Evolutionary conservation across 805 yeast species (phyloP).

Genomic region (Candida wancherniae): DNA sequence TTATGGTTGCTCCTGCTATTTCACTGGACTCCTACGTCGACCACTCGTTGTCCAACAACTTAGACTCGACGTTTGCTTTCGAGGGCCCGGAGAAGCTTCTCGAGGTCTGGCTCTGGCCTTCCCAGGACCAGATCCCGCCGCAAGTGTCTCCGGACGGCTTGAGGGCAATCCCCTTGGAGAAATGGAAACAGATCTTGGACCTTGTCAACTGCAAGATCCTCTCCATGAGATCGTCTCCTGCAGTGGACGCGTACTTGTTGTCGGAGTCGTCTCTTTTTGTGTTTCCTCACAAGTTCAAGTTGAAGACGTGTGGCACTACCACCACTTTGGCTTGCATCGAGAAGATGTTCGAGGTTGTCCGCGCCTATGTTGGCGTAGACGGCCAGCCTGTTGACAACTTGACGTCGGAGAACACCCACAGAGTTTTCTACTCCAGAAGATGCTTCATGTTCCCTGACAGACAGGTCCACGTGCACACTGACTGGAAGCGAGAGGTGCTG

Average conservation of each 20-base stretch:
- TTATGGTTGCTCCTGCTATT: constrained; percentile 43
- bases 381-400: constrained; percentile 7
- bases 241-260: constrained; percentile 77
- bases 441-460: constrained; percentile 87
- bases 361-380: constrained; percentile 9
- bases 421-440: constrained; percentile 85
- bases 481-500: constrained; percentile 78
- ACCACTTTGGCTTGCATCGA: constrained; percentile 78
- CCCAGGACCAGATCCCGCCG: constrained; percentile 34
- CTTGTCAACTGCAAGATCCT: constrained; percentile 83
- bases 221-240: constrained; percentile 63
- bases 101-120: constrained; percentile 80
- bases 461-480: constrained; percentile 75
- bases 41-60: constrained; percentile 68
- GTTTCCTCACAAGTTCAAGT: constrained; percentile 74
- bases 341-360: constrained; percentile 47
- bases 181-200: constrained; percentile 73
- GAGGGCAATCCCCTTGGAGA: constrained; percentile 57
- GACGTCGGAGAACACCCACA: constrained; percentile 43
- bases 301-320: constrained; percentile 96
- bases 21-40: constrained; percentile 55
- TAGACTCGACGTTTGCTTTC: constrained; percentile 88
- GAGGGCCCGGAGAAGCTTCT: constrained; percentile 96
- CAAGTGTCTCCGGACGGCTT: constrained; percentile 43
- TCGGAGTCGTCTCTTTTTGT: constrained; percentile 90